Percentiles rank a stretch among this genome's conserved stretches.
Evolutionary conservation across 257 asterid genomes (phyloP).

Genomic region (Lavandula angustifolia): DNA sequence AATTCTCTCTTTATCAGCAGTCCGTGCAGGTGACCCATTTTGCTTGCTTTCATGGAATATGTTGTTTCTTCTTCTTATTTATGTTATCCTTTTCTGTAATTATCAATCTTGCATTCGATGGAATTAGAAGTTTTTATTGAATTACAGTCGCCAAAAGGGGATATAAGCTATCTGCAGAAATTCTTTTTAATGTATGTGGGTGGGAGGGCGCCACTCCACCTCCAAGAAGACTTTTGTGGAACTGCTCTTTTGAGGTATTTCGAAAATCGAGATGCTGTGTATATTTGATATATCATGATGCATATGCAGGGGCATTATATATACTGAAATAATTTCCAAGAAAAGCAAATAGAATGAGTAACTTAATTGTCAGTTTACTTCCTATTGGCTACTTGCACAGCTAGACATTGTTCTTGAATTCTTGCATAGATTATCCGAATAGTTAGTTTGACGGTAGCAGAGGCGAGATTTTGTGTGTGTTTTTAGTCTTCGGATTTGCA

Average conservation of each 20-base stretch:
- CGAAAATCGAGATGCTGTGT: constrained; percentile 1
- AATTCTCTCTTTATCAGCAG: constrained; percentile 82
- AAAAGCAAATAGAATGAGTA: background rate
- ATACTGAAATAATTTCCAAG: background rate
- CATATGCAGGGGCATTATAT: background rate
- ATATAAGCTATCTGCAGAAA: constrained; percentile 87
- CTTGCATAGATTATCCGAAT: background rate
- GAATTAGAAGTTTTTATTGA: constrained; percentile 2
- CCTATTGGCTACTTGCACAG: background rate
- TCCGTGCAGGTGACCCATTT: constrained; percentile 73
- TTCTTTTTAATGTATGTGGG: constrained; percentile 97
- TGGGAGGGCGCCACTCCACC: constrained; percentile 89
- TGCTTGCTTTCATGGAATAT: background rate
- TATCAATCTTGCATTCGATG: constrained; percentile 23
- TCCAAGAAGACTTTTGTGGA: constrained; percentile 98
- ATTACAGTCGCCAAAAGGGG: constrained; percentile 97
- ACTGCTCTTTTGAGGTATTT: constrained; percentile 88
- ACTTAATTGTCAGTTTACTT: background rate
- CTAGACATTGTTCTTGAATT: background rate
- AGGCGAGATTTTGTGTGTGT: background rate
- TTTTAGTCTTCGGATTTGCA: background rate
- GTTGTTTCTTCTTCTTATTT: background rate
- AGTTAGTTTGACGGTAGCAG: background rate
- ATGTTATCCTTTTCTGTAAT: background rate
- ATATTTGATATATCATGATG: constrained; percentile 7